phyloP scores from a whole-genome alignment of 1,284 basidiomycete species.

The Ustilago bromivora region DNA sequence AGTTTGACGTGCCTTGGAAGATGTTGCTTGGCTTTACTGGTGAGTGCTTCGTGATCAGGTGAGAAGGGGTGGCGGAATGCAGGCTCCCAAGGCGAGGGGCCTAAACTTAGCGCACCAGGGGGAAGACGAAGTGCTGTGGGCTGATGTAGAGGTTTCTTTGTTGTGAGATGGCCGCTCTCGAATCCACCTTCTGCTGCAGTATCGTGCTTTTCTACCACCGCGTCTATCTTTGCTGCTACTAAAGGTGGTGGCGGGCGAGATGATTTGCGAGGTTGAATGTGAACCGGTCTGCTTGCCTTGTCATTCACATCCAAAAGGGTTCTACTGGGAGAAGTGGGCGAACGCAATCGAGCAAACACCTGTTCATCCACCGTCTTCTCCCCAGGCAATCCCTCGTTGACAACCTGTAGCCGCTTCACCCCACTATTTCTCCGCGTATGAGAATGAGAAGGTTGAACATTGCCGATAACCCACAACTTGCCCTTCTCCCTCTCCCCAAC shows the following conservation, averaged over 20 bases:
- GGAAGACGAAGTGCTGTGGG: constrained; percentile 14
- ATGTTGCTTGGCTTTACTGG: constrained; percentile 20
- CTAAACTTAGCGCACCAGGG: constrained; percentile 27
- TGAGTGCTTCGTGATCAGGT: constrained; percentile 11
- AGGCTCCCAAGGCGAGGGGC: constrained; percentile 25
- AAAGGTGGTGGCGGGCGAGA: constrained; percentile 7
- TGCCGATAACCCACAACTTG: constrained; percentile 46
- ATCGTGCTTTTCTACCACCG: constrained; percentile 19
- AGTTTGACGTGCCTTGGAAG: constrained; percentile 6
- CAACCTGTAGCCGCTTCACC: neutral
- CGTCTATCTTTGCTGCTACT: neutral
- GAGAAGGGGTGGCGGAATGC: constrained; percentile 35
- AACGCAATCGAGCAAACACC: neutral
- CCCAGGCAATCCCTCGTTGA: neutral
- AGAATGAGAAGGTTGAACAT: constrained; percentile 11
- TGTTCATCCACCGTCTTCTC: neutral
- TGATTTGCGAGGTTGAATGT: constrained; percentile 24
- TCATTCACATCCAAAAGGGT: neutral
- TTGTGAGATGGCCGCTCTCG: constrained; percentile 6
- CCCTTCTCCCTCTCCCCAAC: constrained; percentile 31
- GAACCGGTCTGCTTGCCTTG: neutral
- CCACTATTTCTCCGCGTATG: neutral
- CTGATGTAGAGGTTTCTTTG: constrained; percentile 6
- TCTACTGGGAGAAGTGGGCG: neutral
- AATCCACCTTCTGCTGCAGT: constrained; percentile 4